These are phyloP conservation scores for Hysterium pulicare DNA, from an alignment of 2,329 filamentous ascomycete species.

Conservation along the genomic window DNA sequence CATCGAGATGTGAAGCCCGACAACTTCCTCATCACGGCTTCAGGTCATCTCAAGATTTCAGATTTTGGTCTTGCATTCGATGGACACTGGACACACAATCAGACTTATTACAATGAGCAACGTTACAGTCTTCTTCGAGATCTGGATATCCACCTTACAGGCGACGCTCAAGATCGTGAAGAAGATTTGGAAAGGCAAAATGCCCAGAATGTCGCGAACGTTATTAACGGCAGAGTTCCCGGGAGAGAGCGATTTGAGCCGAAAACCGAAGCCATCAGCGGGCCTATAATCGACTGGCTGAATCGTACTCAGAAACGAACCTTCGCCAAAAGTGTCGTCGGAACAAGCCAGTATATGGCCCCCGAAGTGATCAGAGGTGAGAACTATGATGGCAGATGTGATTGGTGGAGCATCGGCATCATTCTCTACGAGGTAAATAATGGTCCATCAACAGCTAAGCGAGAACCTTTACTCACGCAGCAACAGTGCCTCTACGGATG, in stretches of 20 bases:
- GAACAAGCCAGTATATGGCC: slow-evolving; percentile 97
- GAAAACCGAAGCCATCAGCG: slow-evolving; percentile 22
- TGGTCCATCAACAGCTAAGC: too few relatives aligned
- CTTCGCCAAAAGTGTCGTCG: slow-evolving; percentile 81
- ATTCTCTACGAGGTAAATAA: slow-evolving; percentile 74
- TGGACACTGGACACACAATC: slow-evolving; percentile 90
- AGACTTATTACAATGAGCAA: slow-evolving; percentile 79
- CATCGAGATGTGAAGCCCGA: slow-evolving; percentile 96
- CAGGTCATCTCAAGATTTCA: slow-evolving; percentile 89
- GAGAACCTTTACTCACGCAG: slow-evolving; percentile 3
- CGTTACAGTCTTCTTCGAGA: slow-evolving; percentile 75
- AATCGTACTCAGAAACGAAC: slow-evolving; percentile 57
- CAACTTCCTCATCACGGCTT: slow-evolving; percentile 87
- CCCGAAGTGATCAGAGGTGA: slow-evolving; percentile 84
- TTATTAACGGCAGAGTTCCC: slow-evolving; percentile 32
- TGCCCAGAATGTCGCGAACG: slow-evolving; percentile 24
- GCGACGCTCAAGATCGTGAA: slow-evolving; percentile 67
- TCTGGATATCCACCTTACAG: slow-evolving; percentile 68
- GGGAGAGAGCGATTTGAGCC: slow-evolving; percentile 15
- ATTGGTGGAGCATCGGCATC: slow-evolving; percentile 95
- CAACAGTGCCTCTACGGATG: slow-evolving; percentile 79
- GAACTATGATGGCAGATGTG: slow-evolving; percentile 85
- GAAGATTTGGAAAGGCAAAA: slow-evolving; percentile 42
- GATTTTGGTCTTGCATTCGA: slow-evolving; percentile 96
- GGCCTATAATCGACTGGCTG: slow-evolving; percentile 39